These are phyloP conservation scores for Canariomyces notabilis DNA, from an alignment of 2,329 filamentous ascomycete genomes.

Conservation along the genomic window DNA sequence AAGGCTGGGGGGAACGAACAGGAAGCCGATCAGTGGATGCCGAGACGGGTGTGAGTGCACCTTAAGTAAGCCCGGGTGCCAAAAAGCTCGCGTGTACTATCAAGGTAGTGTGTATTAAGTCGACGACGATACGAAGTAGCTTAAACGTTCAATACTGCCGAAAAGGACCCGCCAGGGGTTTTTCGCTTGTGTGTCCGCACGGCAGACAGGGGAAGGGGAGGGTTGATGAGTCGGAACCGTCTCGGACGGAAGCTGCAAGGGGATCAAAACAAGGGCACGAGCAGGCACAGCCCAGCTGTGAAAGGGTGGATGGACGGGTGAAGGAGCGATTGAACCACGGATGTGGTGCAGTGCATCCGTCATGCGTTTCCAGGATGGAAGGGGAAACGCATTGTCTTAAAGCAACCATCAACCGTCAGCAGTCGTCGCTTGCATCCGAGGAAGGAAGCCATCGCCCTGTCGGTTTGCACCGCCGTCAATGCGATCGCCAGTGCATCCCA, in stretches of 20 bases:
- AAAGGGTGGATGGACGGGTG: constrained; percentile 1
- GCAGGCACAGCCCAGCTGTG: constrained; percentile 19
- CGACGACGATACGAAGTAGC: not conserved
- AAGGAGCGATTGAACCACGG: not conserved
- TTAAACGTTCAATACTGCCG: too few species aligned
- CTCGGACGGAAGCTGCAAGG: constrained; percentile 7
- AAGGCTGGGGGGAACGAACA: constrained; percentile 6
- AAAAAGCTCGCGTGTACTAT: too few species aligned
- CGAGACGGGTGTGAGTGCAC: constrained; percentile 6
- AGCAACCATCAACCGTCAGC: not conserved
- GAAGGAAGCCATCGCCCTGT: not conserved
- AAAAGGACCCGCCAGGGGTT: constrained; percentile 8
- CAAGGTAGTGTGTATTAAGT: too few species aligned
- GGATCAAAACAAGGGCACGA: constrained; percentile 11
- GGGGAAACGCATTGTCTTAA: constrained; percentile 2
- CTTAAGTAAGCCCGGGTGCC: constrained; percentile 10
- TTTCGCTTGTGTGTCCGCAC: too few species aligned
- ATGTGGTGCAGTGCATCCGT: constrained; percentile 9
- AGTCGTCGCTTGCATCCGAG: not conserved
- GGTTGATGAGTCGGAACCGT: not conserved
- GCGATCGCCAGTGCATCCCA: constrained; percentile 11
- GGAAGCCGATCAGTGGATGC: not conserved
- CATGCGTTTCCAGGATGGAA: constrained; percentile 9
- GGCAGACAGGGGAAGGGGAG: constrained; percentile 9
- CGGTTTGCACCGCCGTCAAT: not conserved